Conservation (phyloP, 2,329 filamentous ascomycete genomes). For the Microcera coccophila region DNA sequence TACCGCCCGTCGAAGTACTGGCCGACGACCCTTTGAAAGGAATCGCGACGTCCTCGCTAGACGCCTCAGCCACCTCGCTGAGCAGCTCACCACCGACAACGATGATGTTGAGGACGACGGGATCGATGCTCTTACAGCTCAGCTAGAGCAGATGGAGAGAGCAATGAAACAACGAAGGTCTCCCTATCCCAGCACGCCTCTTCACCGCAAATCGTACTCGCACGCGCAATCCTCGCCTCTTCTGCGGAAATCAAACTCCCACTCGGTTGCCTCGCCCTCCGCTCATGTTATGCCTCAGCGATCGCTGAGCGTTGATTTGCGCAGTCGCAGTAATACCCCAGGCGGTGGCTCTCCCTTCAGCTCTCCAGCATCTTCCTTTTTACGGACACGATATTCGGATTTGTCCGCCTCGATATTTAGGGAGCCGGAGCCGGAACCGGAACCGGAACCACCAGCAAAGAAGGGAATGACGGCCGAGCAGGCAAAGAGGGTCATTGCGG, state of each 20-base stretch:
- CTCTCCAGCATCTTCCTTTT: constrained; percentile 34
- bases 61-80: constrained; percentile 37
- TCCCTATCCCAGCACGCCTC: constrained; percentile 3
- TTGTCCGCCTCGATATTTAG: constrained; percentile 35
- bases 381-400: constrained; percentile 39
- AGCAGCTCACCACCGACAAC: constrained; percentile 34
- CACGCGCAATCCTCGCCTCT: background rate
- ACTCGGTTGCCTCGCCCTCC: background rate
- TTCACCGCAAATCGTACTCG: background rate
- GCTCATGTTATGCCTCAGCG: constrained; percentile 16
- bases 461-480: constrained; percentile 32
- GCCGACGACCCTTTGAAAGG: constrained; percentile 5
- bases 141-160: constrained; percentile 33
- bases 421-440: constrained; percentile 22
- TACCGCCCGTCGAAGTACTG: constrained; percentile 14
- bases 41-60: constrained; percentile 41
- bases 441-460: constrained; percentile 26
- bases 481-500: constrained; percentile 36
- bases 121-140: constrained; percentile 36
- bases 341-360: constrained; percentile 28
- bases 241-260: background rate
- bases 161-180: constrained; percentile 19
- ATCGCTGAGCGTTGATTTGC: constrained; percentile 24
- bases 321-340: constrained; percentile 22
- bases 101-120: constrained; percentile 33